Base-by-base conservation (phyloP, 225 moss, liverwort and hornwort genomes). In the Neckera pumila region DNA sequence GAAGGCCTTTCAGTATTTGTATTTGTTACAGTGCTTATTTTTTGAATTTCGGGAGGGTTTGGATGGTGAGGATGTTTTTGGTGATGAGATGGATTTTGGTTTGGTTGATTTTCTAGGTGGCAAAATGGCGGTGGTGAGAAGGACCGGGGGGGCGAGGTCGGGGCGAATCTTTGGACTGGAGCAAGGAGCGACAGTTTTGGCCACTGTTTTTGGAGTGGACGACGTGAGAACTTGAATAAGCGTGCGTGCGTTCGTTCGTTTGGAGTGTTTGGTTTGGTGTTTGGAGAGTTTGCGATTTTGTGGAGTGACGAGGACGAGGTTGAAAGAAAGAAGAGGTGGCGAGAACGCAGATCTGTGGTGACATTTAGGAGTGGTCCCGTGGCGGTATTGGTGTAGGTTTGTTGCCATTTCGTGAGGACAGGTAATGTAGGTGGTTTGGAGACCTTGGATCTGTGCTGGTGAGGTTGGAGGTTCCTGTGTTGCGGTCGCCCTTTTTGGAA, bases 401-500 rank as follows among this genome's bases (percentile, higher is more conserved):
- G 70, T 40, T 80, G 63, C 21, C 60, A 73, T 66, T 80, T 74
- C 53, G 76, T 42, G 85, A 78, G 70, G 11, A 77, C 85, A 77
- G 65, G 86, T 72, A 84, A 86, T 90, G 86, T 76, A 86, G 90
- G 67, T 88, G 72, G 43, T 87, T 84, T 57, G 70, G 86, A 73
- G 91, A 87, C 78, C 38, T 83, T 61, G 84, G 90, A 92, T 90
- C 92, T 87, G 82, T 87, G 88, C 43, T 59, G 65, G 36, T 56
- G 84, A 84, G 79, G 83, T 63, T 79, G 49, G 70, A 66, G 60
- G 73, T 34, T 57, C 5, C 79, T 63, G 15, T 69, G 40, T 74
- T 77, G 61, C 28, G 59, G 76, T 60, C 72, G 40, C 27, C 28
- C 26, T 65, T 28, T 58, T 47, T 27, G 65, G 84, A 91, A 89